These are phyloP conservation scores for Candida schatavii DNA, from an alignment of 805 yeast species.

Conservation along the genomic window DNA sequence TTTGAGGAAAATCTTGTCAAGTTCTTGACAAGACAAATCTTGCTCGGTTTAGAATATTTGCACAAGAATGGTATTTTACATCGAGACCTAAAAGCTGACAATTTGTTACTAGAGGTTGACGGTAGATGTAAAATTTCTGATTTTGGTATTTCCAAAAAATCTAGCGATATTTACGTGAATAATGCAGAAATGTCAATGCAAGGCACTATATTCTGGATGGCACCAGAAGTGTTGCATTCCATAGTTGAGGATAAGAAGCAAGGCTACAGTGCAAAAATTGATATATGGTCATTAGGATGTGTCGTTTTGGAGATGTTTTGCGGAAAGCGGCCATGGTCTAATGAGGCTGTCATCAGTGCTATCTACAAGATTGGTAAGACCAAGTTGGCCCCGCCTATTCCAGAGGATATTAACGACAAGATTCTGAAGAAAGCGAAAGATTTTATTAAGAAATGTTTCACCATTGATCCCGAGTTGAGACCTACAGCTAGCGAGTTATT, in stretches of 20 bases:
- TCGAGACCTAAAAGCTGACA: constrained; percentile 94
- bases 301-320: constrained; percentile 97
- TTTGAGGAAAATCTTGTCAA: constrained; percentile 77
- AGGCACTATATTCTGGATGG: constrained; percentile 99
- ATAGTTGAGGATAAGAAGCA: constrained; percentile 68
- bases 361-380: constrained; percentile 85
- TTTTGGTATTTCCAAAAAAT: constrained; percentile 88
- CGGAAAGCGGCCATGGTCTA: constrained; percentile 96
- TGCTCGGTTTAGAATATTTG: constrained; percentile 81
- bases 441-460: constrained; percentile 75
- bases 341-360: constrained; percentile 91
- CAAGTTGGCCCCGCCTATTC: constrained; percentile 92
- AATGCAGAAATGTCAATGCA: constrained; percentile 97
- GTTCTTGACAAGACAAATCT: constrained; percentile 73
- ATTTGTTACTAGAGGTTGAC: constrained; percentile 79
- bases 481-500: constrained; percentile 79
- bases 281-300: constrained; percentile 98
- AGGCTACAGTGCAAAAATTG: constrained; percentile 97
- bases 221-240: constrained; percentile 95
- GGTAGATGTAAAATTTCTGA: constrained; percentile 95
- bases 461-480: constrained; percentile 70
- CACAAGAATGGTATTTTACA: constrained; percentile 87
- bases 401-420: constrained; percentile 72
- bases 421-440: constrained; percentile 64
- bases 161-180: constrained; percentile 76